Base-by-base conservation (phyloP, 2,329 filamentous ascomycete genomes). In the Fusarium nisikadoi region DNA sequence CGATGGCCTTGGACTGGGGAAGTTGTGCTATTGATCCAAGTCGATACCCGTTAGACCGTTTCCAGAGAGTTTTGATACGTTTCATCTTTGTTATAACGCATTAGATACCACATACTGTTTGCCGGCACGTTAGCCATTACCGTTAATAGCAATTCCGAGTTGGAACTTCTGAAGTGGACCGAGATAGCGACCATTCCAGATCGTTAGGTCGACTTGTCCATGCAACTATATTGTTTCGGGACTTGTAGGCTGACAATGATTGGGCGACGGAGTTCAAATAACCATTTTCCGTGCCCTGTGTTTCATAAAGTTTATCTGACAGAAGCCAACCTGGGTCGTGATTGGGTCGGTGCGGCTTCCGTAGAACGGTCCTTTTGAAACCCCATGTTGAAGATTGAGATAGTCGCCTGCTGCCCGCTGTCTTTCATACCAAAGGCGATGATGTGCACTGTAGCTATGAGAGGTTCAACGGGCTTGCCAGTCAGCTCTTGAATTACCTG, bases 21-120 rank as follows among this genome's bases (percentile, higher is more conserved):
- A 66, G 47, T 41, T 74, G 61, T 46, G 56, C 42, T 58, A 60
- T 35, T 25, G 61, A 61, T 59, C 31, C 67, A 75, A 60, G 56
- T 35, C 61, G 62, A 76, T 76, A 76, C 75, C 75, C 74, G 41
- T 66, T 76, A 71, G 72, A 75, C 53, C 55, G 57, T 72, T 65
- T 76, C 42, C 50, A 33, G 55, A 73, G 62, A 71, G 59, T 60
- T 70, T 62, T 45, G 61, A 33, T 72, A 60, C 42, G 49, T 67
- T 72, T 61, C 27, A 56, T 52, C 33, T 58, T 55, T 47, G 31
- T 55, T 66, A 67, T 19, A 50, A 50, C 31, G 57, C 45, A 62
- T 63, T 60, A 72, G 62, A 67, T 72, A 72, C 70, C 70, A 67
- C 23, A 58, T 65, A 42, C n/a, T 49, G 39, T 61, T 49, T 57